Evolutionary conservation across 768 basidiomycete genomes (phyloP).

Genomic region (Tylopilus subfusipes): DNA sequence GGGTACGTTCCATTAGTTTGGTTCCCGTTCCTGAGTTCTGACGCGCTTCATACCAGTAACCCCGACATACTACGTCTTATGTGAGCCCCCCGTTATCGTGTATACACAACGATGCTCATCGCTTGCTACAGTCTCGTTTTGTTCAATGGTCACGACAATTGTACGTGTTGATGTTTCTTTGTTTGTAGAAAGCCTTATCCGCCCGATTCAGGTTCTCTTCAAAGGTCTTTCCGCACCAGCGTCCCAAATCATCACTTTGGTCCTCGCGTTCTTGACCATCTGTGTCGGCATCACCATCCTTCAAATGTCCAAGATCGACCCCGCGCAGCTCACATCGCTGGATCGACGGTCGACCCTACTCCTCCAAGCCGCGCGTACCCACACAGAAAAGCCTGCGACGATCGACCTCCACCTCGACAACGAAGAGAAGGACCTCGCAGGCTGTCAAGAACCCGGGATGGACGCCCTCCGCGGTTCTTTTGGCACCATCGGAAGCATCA

Average conservation of each 20-base stretch:
- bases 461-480: slow-evolving; percentile 89
- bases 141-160: slow-evolving; percentile 79
- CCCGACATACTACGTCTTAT: slow-evolving; percentile 84
- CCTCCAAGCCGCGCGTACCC: slow-evolving; percentile 74
- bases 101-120: neutral
- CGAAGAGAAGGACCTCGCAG: slow-evolving; percentile 61
- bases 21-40: slow-evolving; percentile 4
- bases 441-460: slow-evolving; percentile 87
- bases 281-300: slow-evolving; percentile 92
- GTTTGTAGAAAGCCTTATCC: neutral
- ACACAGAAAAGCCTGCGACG: slow-evolving; percentile 52
- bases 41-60: slow-evolving; percentile 51
- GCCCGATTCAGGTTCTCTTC: slow-evolving; percentile 68
- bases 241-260: slow-evolving; percentile 81
- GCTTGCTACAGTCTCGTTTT: slow-evolving; percentile 63
- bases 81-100: slow-evolving; percentile 39
- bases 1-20: slow-evolving; percentile 42
- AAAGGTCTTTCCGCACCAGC: slow-evolving; percentile 80
- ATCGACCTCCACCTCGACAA: slow-evolving; percentile 34
- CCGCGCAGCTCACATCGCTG: slow-evolving; percentile 68
- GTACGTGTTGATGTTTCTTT: slow-evolving; percentile 40
- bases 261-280: slow-evolving; percentile 89
- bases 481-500: slow-evolving; percentile 88
- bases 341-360: slow-evolving; percentile 90
- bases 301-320: slow-evolving; percentile 95